These are phyloP conservation scores for Oryza officinalis DNA, from an alignment of 176 grass and related monocot genomes.

Conservation along the genomic window DNA sequence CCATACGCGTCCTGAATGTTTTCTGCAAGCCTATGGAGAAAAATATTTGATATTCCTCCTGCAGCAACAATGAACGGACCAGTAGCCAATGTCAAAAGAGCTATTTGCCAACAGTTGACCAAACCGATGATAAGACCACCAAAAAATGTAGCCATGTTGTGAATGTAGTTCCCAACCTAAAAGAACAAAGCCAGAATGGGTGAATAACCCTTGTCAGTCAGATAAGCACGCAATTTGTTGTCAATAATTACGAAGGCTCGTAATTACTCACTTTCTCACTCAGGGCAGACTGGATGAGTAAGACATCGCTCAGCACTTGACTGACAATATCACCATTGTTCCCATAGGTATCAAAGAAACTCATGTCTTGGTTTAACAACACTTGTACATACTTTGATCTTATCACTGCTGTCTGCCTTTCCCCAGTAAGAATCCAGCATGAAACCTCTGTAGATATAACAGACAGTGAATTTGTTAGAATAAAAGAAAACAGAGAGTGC, in stretches of 20 bases:
- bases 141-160: constrained; percentile 99
- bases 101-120: constrained; percentile 98
- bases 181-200: neutral
- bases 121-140: constrained; percentile 95
- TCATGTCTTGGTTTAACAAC: constrained; percentile 97
- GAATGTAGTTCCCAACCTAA: constrained; percentile 98
- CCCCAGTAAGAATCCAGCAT: constrained; percentile 98
- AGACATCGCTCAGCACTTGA: constrained; percentile 97
- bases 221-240: neutral
- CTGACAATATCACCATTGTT: constrained; percentile 99
- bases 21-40: constrained; percentile 98
- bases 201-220: neutral
- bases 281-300: constrained; percentile 94
- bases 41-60: constrained; percentile 99
- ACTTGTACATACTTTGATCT: constrained; percentile 96
- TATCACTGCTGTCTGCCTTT: constrained; percentile 94
- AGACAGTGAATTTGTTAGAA: constrained; percentile 31
- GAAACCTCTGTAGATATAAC: constrained; percentile 75
- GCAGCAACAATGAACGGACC: constrained; percentile 98
- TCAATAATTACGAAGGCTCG: neutral
- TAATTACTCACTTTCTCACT: constrained; percentile 82
- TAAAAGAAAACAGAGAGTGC: neutral
- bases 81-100: constrained; percentile 86
- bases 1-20: constrained; percentile 99
- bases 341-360: constrained; percentile 98